Evolutionary conservation across 148 eudicot species (phyloP).

Genomic region (Heliosperma pusillum): DNA sequence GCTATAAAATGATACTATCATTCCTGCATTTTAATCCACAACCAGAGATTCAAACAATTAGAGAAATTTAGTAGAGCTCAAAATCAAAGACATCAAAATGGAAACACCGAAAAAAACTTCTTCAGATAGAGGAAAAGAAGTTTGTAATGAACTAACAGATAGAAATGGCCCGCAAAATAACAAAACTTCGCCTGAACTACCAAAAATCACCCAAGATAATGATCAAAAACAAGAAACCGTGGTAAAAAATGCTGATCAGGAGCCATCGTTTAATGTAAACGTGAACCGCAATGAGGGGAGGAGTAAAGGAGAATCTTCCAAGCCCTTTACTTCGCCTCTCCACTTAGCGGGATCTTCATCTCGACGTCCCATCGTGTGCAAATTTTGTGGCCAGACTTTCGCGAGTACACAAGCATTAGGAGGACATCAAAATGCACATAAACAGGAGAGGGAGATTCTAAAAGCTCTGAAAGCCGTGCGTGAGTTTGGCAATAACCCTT

Average conservation of each 20-base stretch:
- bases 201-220: not conserved
- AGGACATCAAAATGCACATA: conserved; percentile 39
- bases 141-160: conserved; percentile 4
- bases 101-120: not conserved
- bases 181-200: not conserved
- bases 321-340: not conserved
- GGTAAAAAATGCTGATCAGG: not conserved
- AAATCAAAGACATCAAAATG: conserved; percentile 9
- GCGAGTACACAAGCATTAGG: conserved; percentile 30
- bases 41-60: not conserved
- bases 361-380: conserved; percentile 17
- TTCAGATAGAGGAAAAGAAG: conserved; percentile 12
- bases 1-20: conserved; percentile 2
- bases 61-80: not conserved
- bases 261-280: not conserved
- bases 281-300: not conserved
- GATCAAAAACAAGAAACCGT: not conserved
- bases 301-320: conserved; percentile 18
- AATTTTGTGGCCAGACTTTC: conserved; percentile 21
- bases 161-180: not conserved
- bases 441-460: conserved; percentile 25
- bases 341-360: not conserved
- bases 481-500: not conserved
- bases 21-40: not conserved
- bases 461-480: conserved; percentile 19